Percentiles rank a stretch among this genome's conserved stretches.
Evolutionary conservation across 495 filamentous ascomycete genomes (phyloP).

Genomic region (Neurospora sp.): DNA sequence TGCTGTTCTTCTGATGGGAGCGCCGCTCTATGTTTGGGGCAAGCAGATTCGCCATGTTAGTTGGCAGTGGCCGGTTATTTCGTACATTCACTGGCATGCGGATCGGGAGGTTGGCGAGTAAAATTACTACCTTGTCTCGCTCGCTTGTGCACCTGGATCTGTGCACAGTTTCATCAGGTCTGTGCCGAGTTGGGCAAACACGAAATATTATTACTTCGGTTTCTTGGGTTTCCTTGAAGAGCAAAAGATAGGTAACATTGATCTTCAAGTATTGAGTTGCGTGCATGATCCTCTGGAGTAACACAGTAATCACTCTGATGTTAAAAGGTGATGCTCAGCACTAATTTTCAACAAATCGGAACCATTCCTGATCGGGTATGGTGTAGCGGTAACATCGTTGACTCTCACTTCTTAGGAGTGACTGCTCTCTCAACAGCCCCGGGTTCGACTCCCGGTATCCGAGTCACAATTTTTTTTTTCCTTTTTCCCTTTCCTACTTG

Average conservation of each 20-base stretch:
- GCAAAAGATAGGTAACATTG: neutral
- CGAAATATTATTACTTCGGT: neutral
- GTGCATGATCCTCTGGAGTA: neutral
- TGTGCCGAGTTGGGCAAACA: neutral
- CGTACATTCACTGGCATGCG: constrained; percentile 35
- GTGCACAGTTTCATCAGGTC: neutral
- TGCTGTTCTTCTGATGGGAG: constrained; percentile 26
- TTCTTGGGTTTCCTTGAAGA: neutral
- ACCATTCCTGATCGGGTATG: neutral
- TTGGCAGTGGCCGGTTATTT: constrained; percentile 37
- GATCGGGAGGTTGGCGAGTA: constrained; percentile 43
- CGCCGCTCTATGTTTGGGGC: constrained; percentile 40
- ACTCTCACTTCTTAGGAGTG: neutral
- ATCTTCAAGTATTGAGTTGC: neutral
- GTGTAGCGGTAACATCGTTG: neutral
- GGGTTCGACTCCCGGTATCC: neutral
- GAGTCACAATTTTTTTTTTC: neutral
- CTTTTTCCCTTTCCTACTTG: neutral
- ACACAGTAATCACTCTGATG: neutral
- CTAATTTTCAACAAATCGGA: neutral
- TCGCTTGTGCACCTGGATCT: neutral
- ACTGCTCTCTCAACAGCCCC: neutral
- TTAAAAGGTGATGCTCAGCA: neutral
- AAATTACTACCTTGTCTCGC: neutral
- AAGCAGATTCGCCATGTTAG: constrained; percentile 34